Base-by-base conservation (phyloP, 2,329 filamentous ascomycete species). In the Aspergillus sclerotialis region DNA sequence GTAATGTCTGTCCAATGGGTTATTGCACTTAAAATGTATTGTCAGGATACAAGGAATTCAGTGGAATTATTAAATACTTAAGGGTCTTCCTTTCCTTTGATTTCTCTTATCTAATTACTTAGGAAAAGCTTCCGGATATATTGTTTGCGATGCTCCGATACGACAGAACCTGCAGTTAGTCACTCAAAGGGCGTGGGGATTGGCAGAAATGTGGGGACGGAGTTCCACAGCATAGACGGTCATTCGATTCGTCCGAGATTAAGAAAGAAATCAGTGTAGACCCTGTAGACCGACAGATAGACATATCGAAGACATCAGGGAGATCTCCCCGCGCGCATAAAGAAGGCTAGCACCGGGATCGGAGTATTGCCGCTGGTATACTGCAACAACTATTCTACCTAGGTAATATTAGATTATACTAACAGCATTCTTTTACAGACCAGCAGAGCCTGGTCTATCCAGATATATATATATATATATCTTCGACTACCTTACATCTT, bases 301-400 rank as follows among this genome's bases (percentile, higher is more conserved):
- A 27, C 26, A 2, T 5, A 2, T 11, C 18, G 24, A 11, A 18
- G 26, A 7, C 4, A 28, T 10, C 26, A 7, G 12, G 11, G 7
- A 8, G 23, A 13, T n/a, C 26, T n/a, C 42, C 36, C 36, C 35
- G 44, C 40, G 36, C 55, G 54, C 52, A 43, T 57, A 56, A 51
- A 55, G 50, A 56, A 56, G 55, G 55, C 43, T 58, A 57, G 19
- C 44, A 44, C 51, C 54, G 55, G 54, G 45, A 56, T 55, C 53
- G 54, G 54, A 21, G 21, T n/a, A 23, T 11, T 12, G 18, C 17
- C 12, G 7, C n/a, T 7, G 9, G 18, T 17, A 32, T 26, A 11
- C 7, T 32, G 18, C 11, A 24, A 32, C 15, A 13, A 21, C 11
- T n/a, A 17, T 7, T n/a, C 29, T 19, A 21, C 12, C 7, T n/a